Conservation (phyloP, 2,329 filamentous ascomycete genomes). For the Aspergillus fumigatus region DNA sequence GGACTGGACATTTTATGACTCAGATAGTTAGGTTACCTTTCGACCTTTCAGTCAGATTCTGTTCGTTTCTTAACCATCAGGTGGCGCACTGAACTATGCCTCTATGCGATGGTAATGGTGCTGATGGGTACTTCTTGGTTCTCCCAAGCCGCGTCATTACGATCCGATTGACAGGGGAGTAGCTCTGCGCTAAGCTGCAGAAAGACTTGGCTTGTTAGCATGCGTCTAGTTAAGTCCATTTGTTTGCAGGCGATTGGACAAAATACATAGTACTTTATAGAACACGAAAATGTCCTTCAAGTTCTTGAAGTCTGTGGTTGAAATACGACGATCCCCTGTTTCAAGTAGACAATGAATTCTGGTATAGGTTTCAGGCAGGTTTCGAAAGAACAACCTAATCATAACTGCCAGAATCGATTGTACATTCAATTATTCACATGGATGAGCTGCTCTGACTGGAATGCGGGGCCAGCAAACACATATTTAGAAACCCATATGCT, state of each 20-base stretch:
- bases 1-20: background rate
- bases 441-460: background rate
- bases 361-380: background rate
- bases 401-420: background rate
- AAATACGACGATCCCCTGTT: background rate
- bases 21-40: background rate
- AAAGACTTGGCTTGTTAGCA: conserved; percentile 1
- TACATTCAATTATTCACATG: background rate
- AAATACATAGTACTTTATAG: background rate
- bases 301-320: too few relatives aligned
- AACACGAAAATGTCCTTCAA: background rate
- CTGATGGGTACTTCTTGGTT: background rate
- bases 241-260: background rate
- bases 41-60: background rate
- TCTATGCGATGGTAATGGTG: background rate
- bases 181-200: background rate
- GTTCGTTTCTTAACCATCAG: background rate
- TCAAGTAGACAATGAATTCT: background rate
- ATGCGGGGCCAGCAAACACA: background rate
- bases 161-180: background rate
- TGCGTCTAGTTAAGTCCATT: background rate
- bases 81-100: too few relatives aligned
- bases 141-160: conserved; percentile 8
- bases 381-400: background rate
- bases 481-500: background rate